A percentile compares a stretch with the other conserved stretches of the same genome.
phyloP scores from a whole-genome alignment of 352 stramenopile species.

The Blastocystis sp. region DNA sequence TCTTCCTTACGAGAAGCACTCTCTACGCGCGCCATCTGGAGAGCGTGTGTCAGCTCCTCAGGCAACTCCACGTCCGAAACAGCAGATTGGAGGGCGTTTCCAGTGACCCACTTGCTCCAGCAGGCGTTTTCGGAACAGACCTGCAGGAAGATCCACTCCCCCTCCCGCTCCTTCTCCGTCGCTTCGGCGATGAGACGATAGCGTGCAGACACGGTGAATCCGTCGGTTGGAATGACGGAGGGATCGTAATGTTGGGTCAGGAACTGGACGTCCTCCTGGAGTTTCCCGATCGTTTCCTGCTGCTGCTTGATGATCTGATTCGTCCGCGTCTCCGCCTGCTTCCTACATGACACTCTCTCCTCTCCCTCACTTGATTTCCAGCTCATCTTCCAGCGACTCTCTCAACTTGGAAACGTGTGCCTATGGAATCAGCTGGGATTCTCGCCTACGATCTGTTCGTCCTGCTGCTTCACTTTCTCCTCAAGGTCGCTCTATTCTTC shows the following conservation, averaged over 20 bases:
- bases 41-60: background rate
- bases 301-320: background rate
- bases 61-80: background rate
- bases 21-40: background rate
- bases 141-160: background rate
- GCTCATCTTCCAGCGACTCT: slow-evolving; percentile 5
- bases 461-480: background rate
- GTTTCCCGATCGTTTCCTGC: slow-evolving; percentile 7
- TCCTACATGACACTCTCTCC: background rate
- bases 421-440: background rate
- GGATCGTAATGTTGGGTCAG: background rate
- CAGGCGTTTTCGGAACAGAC: background rate
- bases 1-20: background rate
- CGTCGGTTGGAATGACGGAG: background rate
- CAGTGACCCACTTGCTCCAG: slow-evolving; percentile 5
- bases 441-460: background rate
- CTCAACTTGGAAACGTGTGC: slow-evolving; percentile 6
- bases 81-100: background rate
- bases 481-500: slow-evolving; percentile 23
- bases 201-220: background rate
- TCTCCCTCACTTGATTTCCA: slow-evolving; percentile 13
- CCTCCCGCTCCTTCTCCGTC: background rate
- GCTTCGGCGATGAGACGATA: background rate
- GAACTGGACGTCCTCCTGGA: background rate
- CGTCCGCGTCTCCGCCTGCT: slow-evolving; percentile 15